A percentile compares a stretch with the other conserved stretches of the same genome.
These are phyloP conservation scores for Plasmopara viticola DNA, from an alignment of 352 stramenopile genomes.

Conservation along the genomic window DNA sequence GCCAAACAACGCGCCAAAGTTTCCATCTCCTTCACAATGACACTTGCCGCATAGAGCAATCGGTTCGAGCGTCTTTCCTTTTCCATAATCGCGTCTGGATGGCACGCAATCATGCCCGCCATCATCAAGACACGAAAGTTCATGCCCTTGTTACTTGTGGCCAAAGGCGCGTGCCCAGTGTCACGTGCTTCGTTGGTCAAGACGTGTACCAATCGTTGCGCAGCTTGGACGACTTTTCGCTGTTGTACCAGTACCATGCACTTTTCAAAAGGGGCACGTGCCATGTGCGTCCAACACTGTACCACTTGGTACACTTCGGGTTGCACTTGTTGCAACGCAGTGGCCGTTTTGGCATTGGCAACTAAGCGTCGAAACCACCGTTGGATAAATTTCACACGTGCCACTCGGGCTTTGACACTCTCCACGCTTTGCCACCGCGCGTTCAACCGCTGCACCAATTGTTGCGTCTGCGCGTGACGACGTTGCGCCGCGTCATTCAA, in stretches of 20 bases:
- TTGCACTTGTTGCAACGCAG: conserved; percentile 29
- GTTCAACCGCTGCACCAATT: conserved; percentile 41
- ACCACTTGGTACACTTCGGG: conserved; percentile 35
- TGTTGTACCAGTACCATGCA: conserved; percentile 66
- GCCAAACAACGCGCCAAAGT: conserved; percentile 28
- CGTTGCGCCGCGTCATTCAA: conserved; percentile 41
- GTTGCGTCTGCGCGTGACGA: conserved; percentile 46
- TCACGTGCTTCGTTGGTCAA: conserved; percentile 27
- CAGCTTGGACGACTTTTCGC: conserved; percentile 38
- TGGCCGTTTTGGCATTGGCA: conserved; percentile 34
- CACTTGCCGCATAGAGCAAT: conserved; percentile 39
- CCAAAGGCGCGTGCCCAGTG: neutral
- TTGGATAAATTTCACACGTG: conserved; percentile 65
- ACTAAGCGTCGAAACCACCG: conserved; percentile 58
- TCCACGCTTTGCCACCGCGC: conserved; percentile 66
- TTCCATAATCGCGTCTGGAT: conserved; percentile 63
- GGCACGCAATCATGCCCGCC: conserved; percentile 63
- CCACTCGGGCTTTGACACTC: conserved; percentile 55
- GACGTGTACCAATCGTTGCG: conserved; percentile 47
- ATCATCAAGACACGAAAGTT: conserved; percentile 64
- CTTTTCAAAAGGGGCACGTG: conserved; percentile 34
- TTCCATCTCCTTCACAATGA: conserved; percentile 34
- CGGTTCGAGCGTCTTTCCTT: conserved; percentile 26
- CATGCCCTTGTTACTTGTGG: conserved; percentile 7
- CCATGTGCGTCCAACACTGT: conserved; percentile 37